Evolutionary conservation across 2,329 filamentous ascomycete species (phyloP), one percentile per base, ranked within the genome.

Genomic region (Colletotrichum scovillei): DNA sequence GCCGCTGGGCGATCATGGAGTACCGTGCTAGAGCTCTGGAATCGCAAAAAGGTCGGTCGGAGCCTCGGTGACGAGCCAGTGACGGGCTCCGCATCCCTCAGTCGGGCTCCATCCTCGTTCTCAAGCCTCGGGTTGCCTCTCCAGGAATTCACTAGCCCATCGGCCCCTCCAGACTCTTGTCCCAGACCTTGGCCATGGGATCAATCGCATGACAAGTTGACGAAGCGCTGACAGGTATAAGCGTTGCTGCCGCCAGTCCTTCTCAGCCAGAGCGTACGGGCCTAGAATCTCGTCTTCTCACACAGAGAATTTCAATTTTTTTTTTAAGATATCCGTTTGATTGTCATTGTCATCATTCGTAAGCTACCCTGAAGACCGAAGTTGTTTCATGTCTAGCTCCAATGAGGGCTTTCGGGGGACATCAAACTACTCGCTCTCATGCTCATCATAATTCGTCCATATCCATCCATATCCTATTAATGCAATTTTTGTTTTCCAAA

Each of bases 31-130:
- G 30, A 52, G 28, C 26, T 63, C 38, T 19, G 42, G 42, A 16
- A 28, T 35, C 28, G 60, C 46, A 24, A n/a, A 53, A 49, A 26
- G 42, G 30, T 16, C 30, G 28, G 14, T 64, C 1, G 52, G 19
- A 52, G n/a, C 56, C 57, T 62, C 56, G 63, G 63, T 58, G 57
- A 72, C 56, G 35, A 71, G 3, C 52, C 57, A 63, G n/a, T 62
- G 57, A 68, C 35, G 69, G 63, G 52, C n/a, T 58, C 57, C 57
- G 64, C 64, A 57, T 16, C 8, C 28, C 49, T 22, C 22, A 46
- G 8, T 53, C 38, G n/a, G 49, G 60, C 38, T 60, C 63, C 68
- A 52, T 53, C 12, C 2, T 32, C n/a, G 32, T 55, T 67, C 52
- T 26, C 35, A 8, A 2, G 49, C 26, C 56, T 30, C 65, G 64